Evolutionary conservation across 148 eudicot species (phyloP).

Genomic region (Fallopia convolvulus): DNA sequence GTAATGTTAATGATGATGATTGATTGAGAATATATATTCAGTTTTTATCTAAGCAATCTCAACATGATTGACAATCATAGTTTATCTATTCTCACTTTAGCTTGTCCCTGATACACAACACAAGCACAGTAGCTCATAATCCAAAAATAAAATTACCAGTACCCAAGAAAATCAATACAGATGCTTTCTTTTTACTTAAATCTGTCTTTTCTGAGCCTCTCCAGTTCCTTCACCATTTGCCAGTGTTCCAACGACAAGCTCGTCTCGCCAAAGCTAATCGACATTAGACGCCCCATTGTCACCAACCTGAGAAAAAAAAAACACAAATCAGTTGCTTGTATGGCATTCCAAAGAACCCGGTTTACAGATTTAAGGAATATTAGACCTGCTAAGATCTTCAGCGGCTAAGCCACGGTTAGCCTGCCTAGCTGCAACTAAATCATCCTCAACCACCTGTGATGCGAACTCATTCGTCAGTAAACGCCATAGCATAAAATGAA

Average conservation of each 20-base stretch:
- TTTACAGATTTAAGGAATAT: background rate
- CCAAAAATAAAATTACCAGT: background rate
- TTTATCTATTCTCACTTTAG: no score
- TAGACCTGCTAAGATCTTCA: conserved; percentile 76
- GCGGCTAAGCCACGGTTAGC: conserved; percentile 66
- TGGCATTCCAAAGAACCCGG: background rate
- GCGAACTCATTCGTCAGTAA: conserved; percentile 5
- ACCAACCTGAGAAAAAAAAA: conserved; percentile 38
- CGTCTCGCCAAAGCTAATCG: conserved; percentile 68
- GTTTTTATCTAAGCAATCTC: no score
- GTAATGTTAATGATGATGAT: background rate
- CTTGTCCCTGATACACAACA: background rate
- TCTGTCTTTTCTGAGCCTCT: conserved; percentile 66
- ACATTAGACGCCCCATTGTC: conserved; percentile 69
- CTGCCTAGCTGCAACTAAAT: conserved; percentile 78
- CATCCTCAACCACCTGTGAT: conserved; percentile 78
- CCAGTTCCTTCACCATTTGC: conserved; percentile 84
- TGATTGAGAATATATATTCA: no score
- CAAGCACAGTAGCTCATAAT: background rate
- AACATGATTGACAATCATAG: no score
- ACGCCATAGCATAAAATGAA: background rate
- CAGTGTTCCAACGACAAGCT: conserved; percentile 61
- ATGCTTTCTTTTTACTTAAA: conserved; percentile 20
- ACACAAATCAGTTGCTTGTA: conserved; percentile 4
- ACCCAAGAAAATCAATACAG: background rate